These are phyloP conservation scores for Monoraphidium neglectum DNA, from an alignment of 139 green algal species.

Conservation along the genomic window DNA sequence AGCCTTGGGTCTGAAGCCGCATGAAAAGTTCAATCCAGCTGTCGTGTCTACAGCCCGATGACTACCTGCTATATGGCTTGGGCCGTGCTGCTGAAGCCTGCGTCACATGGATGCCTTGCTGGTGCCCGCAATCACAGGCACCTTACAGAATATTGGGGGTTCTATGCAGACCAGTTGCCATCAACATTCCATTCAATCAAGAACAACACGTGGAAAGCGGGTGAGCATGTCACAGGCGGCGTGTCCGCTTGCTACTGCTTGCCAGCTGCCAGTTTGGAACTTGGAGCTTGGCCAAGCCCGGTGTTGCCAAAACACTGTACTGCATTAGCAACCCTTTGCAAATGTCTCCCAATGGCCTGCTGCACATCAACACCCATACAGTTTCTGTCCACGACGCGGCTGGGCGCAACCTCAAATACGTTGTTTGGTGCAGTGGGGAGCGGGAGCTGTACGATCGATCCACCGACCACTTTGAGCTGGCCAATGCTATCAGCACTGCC, in stretches of 20 bases:
- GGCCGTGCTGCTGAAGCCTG: too few species aligned
- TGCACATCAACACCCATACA: too few species aligned
- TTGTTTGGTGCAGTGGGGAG: slow-evolving; percentile 15
- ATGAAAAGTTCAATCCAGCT: too few species aligned
- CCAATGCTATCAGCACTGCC: slow-evolving; percentile 2
- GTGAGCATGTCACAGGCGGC: background rate
- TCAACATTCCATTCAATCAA: background rate
- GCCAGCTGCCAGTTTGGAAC: too few species aligned
- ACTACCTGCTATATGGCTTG: too few species aligned
- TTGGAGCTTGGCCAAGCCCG: too few species aligned
- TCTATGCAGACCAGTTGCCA: background rate
- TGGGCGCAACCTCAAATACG: slow-evolving; percentile 29
- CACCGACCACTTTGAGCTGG: slow-evolving; percentile 5
- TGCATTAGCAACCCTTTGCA: background rate
- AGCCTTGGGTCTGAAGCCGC: too few species aligned
- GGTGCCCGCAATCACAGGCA: slow-evolving; percentile 6
- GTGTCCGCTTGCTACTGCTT: background rate
- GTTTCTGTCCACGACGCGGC: too few species aligned
- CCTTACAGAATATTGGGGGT: background rate
- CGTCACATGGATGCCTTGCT: too few species aligned
- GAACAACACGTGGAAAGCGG: slow-evolving; percentile 12
- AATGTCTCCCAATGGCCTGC: too few species aligned
- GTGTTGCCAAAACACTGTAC: background rate
- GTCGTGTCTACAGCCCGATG: too few species aligned
- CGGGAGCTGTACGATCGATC: slow-evolving; percentile 19